Base-by-base conservation (phyloP, 345 rosid species). In the Eucalyptus paniculata region DNA sequence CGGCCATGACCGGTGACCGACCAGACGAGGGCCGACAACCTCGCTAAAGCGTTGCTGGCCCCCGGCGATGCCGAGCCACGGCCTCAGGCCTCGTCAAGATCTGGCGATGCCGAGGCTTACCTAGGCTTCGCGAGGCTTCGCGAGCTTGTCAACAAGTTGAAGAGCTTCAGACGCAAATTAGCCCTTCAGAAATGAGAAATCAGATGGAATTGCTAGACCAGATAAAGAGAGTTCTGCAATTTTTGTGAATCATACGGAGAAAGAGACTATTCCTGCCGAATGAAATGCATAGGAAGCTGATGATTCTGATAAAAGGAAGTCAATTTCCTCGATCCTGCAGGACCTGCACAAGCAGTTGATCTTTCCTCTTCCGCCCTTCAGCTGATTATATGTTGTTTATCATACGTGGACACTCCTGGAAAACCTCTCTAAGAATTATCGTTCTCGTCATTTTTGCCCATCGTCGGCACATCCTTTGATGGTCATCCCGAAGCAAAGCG, bases 1-100 rank as follows among this genome's bases (percentile, higher is more conserved):
- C 5, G 1, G 56, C 10, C 56, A 53, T 53, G 24, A 53, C 4
- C 0, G 1, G 4, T 8, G 24, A 53, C 56, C 10, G 0, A 53
- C 56, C 4, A 53, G 4, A 53, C 0, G 10, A 53, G 56, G 56
- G 24, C 2, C 0, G 0, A 1, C 23, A 7, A 51, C 56, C 56
- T 51, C 4, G 1, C 23, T 2, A 1, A 0, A 53, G 4, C 4
- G 0, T 53, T 53, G 24, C 56, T 0, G 0, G 9, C 24, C 56
- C 23, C 23, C 2, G 0, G 4, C 0, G 9, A 51, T 18, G 21
- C 2, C 21, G 0, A 51, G 21, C 54, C 54, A 51, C 1, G 2
- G 8, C 21, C 4, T 17, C 0, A 0, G 8, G 8, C 53, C 53
- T 50, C 21, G 1, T 0, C 19, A 6, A 50, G 19, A 50, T 50